These are phyloP conservation scores for Malassezia furfur DNA, from an alignment of 1,284 basidiomycete species.

Conservation along the genomic window DNA sequence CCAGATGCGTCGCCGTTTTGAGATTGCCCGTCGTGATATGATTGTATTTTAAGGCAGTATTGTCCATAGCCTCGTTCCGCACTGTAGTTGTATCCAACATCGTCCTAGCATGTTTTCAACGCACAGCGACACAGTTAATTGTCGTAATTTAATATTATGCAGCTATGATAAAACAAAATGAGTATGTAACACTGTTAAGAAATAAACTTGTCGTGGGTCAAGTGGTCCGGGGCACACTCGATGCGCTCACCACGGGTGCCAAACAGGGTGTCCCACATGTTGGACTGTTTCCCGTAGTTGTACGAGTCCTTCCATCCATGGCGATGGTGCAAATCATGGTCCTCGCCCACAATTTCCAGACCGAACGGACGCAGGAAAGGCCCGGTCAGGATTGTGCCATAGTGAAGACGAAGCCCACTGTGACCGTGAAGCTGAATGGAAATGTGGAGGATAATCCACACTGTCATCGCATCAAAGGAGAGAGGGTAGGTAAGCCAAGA, in stretches of 20 bases:
- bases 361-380: constrained; percentile 24
- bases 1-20: constrained; percentile 36
- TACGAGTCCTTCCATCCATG: constrained; percentile 32
- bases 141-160: too few species aligned
- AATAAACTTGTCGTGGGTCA: constrained; percentile 4
- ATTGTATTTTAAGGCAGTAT: constrained; percentile 28
- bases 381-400: constrained; percentile 27
- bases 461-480: constrained; percentile 24
- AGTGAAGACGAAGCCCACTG: constrained; percentile 34
- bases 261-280: constrained; percentile 42
- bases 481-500: constrained; percentile 26
- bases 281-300: constrained; percentile 44
- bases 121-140: too few species aligned
- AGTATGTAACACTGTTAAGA: background rate
- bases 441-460: constrained; percentile 30
- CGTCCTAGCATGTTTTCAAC: background rate
- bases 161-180: too few species aligned
- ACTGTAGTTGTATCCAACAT: constrained; percentile 1
- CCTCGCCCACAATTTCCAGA: constrained; percentile 37
- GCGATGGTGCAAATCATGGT: constrained; percentile 47
- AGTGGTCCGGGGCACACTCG: constrained; percentile 20
- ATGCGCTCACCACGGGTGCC: constrained; percentile 35
- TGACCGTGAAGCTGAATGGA: constrained; percentile 36
- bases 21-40: constrained; percentile 39
- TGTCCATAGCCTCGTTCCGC: background rate